Evolutionary conservation across 139 green algal species (phyloP), one percentile per base, ranked within the genome.

Genomic region (Haematococcus lacustris): DNA sequence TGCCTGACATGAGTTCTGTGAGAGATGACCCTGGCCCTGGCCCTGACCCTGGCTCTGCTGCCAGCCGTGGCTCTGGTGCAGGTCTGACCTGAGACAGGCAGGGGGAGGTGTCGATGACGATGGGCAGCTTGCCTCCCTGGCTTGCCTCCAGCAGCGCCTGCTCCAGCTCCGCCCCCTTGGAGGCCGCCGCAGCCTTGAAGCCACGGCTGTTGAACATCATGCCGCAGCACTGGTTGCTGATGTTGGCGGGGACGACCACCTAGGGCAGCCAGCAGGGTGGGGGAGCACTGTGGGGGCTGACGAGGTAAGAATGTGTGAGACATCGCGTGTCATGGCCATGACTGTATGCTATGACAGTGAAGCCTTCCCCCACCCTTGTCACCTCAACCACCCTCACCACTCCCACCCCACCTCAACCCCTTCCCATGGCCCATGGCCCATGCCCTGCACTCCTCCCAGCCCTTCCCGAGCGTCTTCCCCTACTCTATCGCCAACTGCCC

Each of bases 141-240:
- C 80, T 90, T n/a, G 92, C 92, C 76, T 91, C 85, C 30, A 96
- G 37, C 62, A 98, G 79, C 34, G 85, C 82, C 34, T 80, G 71
- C 83, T 97, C 88, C 57, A 97, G 82, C 66, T 91, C 81, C 23
- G 71, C 61, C 32, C 63, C 72, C 76, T 79, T 75, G 25, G 71
- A 38, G 2, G 63, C 70, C 5, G 75, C 89, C 0, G 90, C 88
- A 34, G 90, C 87, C 80, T 94, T 95, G 81, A 96, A 92, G 34
- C 92, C 93, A 25, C 92, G 76, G 35, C 72, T 90, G 86, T 96
- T 96, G 88, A 98, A 97, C 83, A 97, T 90, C 91, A 97, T 97
- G 60, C 93, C 93, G 75, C 91, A 97, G 86, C 91, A 97, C 65
- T 78, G 73, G 66, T 61, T 84, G 38, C 26, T 69, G 33, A 91